Base-by-base conservation (phyloP, 164 flowering plant genomes). In the Warburgia ugandensis region DNA sequence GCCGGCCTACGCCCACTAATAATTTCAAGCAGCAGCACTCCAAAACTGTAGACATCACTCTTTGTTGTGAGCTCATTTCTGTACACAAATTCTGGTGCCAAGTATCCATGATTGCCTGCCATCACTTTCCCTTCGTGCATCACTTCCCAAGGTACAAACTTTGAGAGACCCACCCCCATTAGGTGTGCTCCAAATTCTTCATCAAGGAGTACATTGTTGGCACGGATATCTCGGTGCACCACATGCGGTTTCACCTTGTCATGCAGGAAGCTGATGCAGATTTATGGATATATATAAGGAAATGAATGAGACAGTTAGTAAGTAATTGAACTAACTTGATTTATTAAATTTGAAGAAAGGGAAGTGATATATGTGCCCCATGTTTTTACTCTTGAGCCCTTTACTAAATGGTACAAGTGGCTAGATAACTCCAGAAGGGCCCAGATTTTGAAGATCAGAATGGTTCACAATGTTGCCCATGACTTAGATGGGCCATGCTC, bases 211-310 rank as follows among this genome's bases (percentile, higher is more conserved):
- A 90, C 96, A 54, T 84, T 86, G 61, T 81, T 84, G 36, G 97
- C 97, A 33, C 91, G 81, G 36, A 90, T 83, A 55, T 90, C 96
- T 23, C 86, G 77, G 57, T 90, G 96, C 49, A 90, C 97, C 49
- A 84, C 91, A 45, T 90, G 95, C 29, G 97, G 97, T 71, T 90
- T 90, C 51, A 86, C 94, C 73, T 86, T 86, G 77, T 90, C 97
- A 70, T 90, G 97, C 52, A 90, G 70, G 62, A 90, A 90, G 52
- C 96, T 88, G 77, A 57, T 51, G 25, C 19, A 50, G 17, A 47
- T 46, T n/a, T 7, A 44, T n/a, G 19, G 29, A 43, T 14, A 25
- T 14, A 5, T 16, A 38, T 38, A 6, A 38, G 17, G 20, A n/a
- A n/a, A n/a, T n/a, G n/a, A n/a, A n/a, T n/a, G n/a, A n/a, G n/a